phyloP scores from a whole-genome alignment of 129 eudicot species.

The Tagetes erecta region DNA sequence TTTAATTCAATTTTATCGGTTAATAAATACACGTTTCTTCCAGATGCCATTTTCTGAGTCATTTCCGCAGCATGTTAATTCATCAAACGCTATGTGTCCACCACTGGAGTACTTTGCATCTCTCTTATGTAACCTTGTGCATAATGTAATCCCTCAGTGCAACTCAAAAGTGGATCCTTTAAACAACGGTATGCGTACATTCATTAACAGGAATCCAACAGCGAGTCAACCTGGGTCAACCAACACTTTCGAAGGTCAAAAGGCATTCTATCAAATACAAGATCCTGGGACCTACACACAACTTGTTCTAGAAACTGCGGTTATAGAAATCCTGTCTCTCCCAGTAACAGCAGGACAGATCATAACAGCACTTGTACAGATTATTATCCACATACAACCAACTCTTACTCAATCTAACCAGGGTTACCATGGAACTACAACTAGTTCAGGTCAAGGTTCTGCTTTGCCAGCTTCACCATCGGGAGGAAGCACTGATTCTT shows the following conservation, averaged over 20 bases:
- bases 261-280: constrained; percentile 89
- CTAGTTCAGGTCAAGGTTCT: constrained; percentile 62
- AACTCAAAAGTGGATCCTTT: constrained; percentile 61
- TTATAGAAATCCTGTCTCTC: constrained; percentile 83
- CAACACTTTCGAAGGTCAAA: constrained; percentile 69
- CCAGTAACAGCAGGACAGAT: constrained; percentile 83
- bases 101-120: constrained; percentile 88
- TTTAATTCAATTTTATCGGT: not conserved
- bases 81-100: constrained; percentile 69
- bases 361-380: constrained; percentile 83
- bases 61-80: constrained; percentile 77
- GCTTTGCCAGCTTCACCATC: constrained; percentile 95
- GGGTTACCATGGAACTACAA: constrained; percentile 59
- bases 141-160: constrained; percentile 83
- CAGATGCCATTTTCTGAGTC: constrained; percentile 98
- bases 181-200: constrained; percentile 44
- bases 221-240: constrained; percentile 62
- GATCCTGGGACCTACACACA: constrained; percentile 96
- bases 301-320: constrained; percentile 91
- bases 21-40: constrained; percentile 22
- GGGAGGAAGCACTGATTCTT: constrained; percentile 93
- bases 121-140: constrained; percentile 65
- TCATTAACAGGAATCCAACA: constrained; percentile 48
- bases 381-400: constrained; percentile 89
- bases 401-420: constrained; percentile 87